Evolutionary conservation across 1,284 basidiomycete genomes (phyloP).

Genomic region (Cerrena zonata): DNA sequence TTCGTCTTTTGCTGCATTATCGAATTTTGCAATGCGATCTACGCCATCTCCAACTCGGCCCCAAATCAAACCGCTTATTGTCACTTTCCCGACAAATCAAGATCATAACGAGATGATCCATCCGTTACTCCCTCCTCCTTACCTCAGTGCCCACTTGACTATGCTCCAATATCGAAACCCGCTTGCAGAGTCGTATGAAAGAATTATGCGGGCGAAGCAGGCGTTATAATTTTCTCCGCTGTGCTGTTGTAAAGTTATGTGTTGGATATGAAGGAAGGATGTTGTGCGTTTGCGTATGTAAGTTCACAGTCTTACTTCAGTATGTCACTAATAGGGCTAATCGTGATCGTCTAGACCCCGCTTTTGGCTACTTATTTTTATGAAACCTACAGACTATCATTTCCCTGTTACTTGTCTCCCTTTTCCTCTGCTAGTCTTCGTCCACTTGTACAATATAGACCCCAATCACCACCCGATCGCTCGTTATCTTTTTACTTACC

Average conservation of each 20-base stretch:
- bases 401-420: background rate
- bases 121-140: slow-evolving; percentile 62
- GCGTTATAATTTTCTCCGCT: slow-evolving; percentile 14
- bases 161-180: slow-evolving; percentile 58
- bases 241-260: background rate
- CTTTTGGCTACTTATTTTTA: background rate
- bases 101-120: slow-evolving; percentile 52
- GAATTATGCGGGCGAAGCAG: slow-evolving; percentile 54
- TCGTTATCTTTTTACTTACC: background rate
- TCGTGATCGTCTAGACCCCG: background rate
- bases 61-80: slow-evolving; percentile 39
- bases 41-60: slow-evolving; percentile 38
- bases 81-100: slow-evolving; percentile 52
- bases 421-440: background rate
- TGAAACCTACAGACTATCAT: background rate
- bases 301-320: background rate
- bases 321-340: background rate
- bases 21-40: slow-evolving; percentile 56
- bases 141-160: slow-evolving; percentile 62
- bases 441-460: background rate
- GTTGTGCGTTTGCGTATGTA: background rate
- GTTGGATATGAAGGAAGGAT: background rate
- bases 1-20: slow-evolving; percentile 58
- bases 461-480: background rate
- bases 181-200: slow-evolving; percentile 62